phyloP scores from a whole-genome alignment of 768 basidiomycete genomes.

The Tulasnella sp. region DNA sequence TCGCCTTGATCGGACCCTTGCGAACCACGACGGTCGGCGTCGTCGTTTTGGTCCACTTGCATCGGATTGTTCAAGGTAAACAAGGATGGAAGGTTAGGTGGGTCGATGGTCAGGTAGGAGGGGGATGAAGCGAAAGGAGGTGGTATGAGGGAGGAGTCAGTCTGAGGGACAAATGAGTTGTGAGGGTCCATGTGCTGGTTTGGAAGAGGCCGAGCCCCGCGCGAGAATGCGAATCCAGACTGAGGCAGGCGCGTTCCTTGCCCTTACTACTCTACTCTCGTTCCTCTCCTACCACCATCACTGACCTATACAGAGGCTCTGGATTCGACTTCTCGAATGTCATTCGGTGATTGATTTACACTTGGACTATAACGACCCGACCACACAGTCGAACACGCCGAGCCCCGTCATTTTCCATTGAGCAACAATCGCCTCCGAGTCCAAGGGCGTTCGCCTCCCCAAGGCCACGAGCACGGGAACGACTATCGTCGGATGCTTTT shows the following conservation, averaged over 20 bases:
- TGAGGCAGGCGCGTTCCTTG: slow-evolving; percentile 12
- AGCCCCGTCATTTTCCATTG: neutral
- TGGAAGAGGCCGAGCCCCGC: too few species aligned
- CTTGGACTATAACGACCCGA: too few species aligned
- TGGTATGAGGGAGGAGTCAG: too few species aligned
- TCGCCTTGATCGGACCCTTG: too few species aligned
- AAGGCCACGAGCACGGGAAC: slow-evolving; percentile 91
- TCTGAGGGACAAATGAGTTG: too few species aligned
- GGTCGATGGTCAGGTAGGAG: too few species aligned
- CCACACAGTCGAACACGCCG: too few species aligned
- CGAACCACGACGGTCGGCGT: too few species aligned
- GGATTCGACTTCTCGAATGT: slow-evolving; percentile 79
- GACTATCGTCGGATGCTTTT: slow-evolving; percentile 94
- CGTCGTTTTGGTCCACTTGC: too few species aligned
- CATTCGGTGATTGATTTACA: slow-evolving; percentile 48
- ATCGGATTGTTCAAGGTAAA: too few species aligned
- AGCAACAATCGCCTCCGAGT: slow-evolving; percentile 62
- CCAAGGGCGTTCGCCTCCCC: slow-evolving; percentile 64
- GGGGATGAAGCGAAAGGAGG: too few species aligned
- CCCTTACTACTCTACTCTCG: neutral
- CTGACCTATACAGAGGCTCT: slow-evolving; percentile 27
- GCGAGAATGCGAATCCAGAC: neutral
- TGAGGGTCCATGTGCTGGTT: neutral
- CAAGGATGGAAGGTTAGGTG: too few species aligned
- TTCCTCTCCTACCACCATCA: neutral